Evolutionary conservation across 371 early-diverging fungal species (phyloP).

Genomic region (Encephalitozoon hellem): DNA sequence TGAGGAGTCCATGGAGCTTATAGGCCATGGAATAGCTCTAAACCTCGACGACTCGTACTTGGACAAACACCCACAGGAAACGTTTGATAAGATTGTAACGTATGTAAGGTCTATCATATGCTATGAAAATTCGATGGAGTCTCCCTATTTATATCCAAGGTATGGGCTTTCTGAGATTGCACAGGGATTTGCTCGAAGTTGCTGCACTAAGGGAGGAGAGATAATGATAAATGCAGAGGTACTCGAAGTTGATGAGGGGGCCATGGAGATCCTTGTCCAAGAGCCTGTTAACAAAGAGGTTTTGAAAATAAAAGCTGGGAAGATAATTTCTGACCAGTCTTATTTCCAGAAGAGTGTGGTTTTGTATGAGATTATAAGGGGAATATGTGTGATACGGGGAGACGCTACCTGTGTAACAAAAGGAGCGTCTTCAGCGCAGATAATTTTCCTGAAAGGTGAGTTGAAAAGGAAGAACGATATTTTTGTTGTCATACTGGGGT

Average conservation of each 20-base stretch:
- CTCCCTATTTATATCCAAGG: slow-evolving; percentile 97
- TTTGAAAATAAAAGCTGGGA: slow-evolving; percentile 21
- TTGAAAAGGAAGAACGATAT: slow-evolving; percentile 54
- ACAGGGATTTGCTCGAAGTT: slow-evolving; percentile 90
- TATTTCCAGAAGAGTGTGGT: slow-evolving; percentile 13
- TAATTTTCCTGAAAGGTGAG: slow-evolving; percentile 46
- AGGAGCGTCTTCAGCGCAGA: slow-evolving; percentile 23
- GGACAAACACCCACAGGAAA: slow-evolving; percentile 72
- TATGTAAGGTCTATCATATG: slow-evolving; percentile 86
- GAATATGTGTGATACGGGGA: slow-evolving; percentile 20
- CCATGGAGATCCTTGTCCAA: background rate
- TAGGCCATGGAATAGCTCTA: slow-evolving; percentile 95
- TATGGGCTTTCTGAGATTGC: slow-evolving; percentile 97
- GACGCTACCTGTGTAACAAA: slow-evolving; percentile 8
- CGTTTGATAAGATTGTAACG: slow-evolving; percentile 78
- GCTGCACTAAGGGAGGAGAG: slow-evolving; percentile 51
- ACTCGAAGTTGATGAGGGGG: background rate
- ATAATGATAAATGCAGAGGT: slow-evolving; percentile 55
- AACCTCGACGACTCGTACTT: slow-evolving; percentile 85
- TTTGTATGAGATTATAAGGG: slow-evolving; percentile 28
- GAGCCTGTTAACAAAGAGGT: slow-evolving; percentile 20
- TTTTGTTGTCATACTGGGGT: slow-evolving; percentile 58
- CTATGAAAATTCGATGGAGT: slow-evolving; percentile 69
- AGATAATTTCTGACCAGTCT: slow-evolving; percentile 39
- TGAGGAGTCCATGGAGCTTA: slow-evolving; percentile 80